Conservation (phyloP, 176 grass and related monocot genomes). For the Thinopyrum elongatum region DNA sequence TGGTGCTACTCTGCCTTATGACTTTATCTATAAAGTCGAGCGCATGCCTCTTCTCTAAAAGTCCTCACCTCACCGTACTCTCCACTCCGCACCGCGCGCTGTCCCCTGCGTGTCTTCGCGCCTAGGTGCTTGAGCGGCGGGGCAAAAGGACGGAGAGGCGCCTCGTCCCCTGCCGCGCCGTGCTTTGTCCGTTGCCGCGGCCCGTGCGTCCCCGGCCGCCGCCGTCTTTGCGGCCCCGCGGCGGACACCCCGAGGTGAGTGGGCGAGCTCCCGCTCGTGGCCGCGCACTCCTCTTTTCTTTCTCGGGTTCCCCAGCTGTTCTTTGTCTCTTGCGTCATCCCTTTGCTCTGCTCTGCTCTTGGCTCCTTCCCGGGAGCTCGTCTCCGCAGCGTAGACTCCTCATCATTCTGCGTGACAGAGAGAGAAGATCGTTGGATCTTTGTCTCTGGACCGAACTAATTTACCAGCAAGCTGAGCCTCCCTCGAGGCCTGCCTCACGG, state of each 20-base stretch:
- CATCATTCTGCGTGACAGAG: background rate
- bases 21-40: too few species aligned
- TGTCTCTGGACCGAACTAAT: background rate
- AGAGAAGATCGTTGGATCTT: background rate
- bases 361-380: background rate
- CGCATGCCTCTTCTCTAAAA: too few species aligned
- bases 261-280: background rate
- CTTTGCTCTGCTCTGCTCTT: background rate
- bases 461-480: background rate
- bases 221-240: background rate
- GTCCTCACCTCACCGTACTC: too few species aligned
- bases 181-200: background rate
- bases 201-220: background rate
- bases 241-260: conserved; percentile 26
- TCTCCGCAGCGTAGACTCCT: background rate
- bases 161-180: too few species aligned
- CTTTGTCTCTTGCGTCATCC: background rate
- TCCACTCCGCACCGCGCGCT: too few species aligned
- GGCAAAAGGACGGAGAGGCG: too few species aligned
- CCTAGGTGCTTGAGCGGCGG: too few species aligned
- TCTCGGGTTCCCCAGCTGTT: background rate
- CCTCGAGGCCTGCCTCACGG: background rate
- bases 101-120: too few species aligned
- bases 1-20: too few species aligned
- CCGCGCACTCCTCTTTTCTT: background rate